Evolutionary conservation across 192 early-diverging fungal genomes (phyloP).

Genomic region (Coemansia erecta): DNA sequence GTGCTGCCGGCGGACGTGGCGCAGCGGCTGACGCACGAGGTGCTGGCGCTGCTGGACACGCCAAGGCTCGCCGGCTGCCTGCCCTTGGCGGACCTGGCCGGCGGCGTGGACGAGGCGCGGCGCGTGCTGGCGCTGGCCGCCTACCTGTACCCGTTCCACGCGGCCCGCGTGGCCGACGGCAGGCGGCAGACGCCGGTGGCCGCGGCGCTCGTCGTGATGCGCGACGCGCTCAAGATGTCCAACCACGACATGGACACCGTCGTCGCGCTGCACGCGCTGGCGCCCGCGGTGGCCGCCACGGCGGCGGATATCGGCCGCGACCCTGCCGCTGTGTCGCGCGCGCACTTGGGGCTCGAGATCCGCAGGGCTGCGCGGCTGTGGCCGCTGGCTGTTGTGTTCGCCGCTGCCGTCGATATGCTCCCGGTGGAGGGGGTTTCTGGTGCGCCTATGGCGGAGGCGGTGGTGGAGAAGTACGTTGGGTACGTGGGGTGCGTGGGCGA

Average conservation of each 20-base stretch:
- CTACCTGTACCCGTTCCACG: constrained; percentile 58
- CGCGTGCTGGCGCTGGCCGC: constrained; percentile 58
- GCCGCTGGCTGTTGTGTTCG: constrained; percentile 53
- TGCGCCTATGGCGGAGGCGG: background rate
- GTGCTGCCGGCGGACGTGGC: background rate
- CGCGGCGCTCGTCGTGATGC: constrained; percentile 54
- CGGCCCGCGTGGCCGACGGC: constrained; percentile 42
- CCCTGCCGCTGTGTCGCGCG: constrained; percentile 12
- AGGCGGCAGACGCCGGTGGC: constrained; percentile 44
- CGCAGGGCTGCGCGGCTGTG: constrained; percentile 60
- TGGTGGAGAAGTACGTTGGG: constrained; percentile 26
- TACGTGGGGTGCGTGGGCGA: constrained; percentile 14
- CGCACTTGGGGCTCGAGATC: constrained; percentile 60
- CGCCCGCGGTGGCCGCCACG: constrained; percentile 4
- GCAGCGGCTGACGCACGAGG: constrained; percentile 8
- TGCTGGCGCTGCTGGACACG: constrained; percentile 11
- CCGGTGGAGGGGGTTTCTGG: background rate
- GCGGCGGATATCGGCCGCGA: too few species aligned
- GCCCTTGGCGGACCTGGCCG: too few species aligned
- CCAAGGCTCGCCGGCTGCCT: too few species aligned
- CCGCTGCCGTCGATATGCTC: constrained; percentile 50
- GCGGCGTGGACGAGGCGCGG: background rate
- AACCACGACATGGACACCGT: constrained; percentile 27
- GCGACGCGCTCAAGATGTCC: constrained; percentile 64
- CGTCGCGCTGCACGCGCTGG: constrained; percentile 22